Percentiles rank a stretch among this genome's conserved stretches.
Evolutionary conservation across 805 yeast species (phyloP).

Genomic region (Lipomyces oligophaga): DNA sequence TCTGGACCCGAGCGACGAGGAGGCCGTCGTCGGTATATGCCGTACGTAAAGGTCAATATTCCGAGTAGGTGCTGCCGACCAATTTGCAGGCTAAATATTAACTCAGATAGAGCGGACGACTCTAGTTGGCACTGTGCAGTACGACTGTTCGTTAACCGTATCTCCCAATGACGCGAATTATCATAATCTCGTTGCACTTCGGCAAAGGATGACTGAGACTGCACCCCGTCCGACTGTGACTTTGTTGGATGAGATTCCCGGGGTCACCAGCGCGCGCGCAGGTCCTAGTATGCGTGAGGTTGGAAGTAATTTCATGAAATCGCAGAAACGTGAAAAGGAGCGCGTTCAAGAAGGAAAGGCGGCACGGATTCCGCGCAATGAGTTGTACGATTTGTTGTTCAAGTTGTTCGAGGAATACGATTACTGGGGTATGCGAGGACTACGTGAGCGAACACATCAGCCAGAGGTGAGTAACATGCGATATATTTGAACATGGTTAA

Average conservation of each 20-base stretch:
- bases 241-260: conserved; percentile 73
- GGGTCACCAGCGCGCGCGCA: conserved; percentile 80
- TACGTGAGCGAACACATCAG: conserved; percentile 89
- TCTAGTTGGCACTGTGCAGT: conserved; percentile 79
- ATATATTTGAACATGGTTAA: not conserved
- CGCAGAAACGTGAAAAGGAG: conserved; percentile 37
- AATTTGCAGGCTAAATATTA: not conserved
- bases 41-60: conserved; percentile 26
- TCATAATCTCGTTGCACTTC: conserved; percentile 54
- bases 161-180: conserved; percentile 69
- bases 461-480: conserved; percentile 54
- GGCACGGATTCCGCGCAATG: conserved; percentile 89
- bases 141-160: conserved; percentile 64
- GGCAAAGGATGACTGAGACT: conserved; percentile 44
- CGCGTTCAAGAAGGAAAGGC: conserved; percentile 69
- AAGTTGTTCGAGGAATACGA: conserved; percentile 89
- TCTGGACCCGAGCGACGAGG: too few species aligned
- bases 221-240: conserved; percentile 60
- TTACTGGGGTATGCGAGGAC: conserved; percentile 93
- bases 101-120: conserved; percentile 56
- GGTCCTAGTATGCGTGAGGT: conserved; percentile 75
- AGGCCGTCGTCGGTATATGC: too few species aligned
- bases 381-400: conserved; percentile 81
- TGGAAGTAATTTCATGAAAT: conserved; percentile 60
- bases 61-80: conserved; percentile 21